Evolutionary conservation across 1,284 basidiomycete species (phyloP), one percentile per base, ranked within the genome.

Genomic region (Cryptococcus depauperatus): DNA sequence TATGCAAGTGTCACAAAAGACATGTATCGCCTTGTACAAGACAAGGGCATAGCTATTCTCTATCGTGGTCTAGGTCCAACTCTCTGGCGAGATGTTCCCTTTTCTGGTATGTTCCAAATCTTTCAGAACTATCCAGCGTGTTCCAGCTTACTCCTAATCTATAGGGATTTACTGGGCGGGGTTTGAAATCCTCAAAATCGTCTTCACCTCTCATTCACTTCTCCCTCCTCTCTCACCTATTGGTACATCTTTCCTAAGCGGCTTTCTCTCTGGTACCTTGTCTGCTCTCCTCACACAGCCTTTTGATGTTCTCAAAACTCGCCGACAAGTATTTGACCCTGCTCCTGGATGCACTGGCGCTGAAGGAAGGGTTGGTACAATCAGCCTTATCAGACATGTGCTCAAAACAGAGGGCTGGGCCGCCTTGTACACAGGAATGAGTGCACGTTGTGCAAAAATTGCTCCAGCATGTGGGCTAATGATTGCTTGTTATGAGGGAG

Each of bases 31-130:
- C 69, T 87, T 14, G 81, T 83, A 8, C 75, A 74, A 37, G 62
- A 71, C 32, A 76, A 83, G 44, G 92, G 92, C 5, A 58, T 82
- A 6, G 62, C 73, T 16, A 83, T 81, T 38, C 76, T 97, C 19
- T 98, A 90, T 86, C 77, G 89, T 44, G 93, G 93, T 0, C 76
- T 98, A 4, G 84, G 84, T 0, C 80, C 92, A 3, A 96, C 91
- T 5, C 75, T 98, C 7, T 97, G 89, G 90, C 79, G 93, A 46
- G 93, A 98, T 58, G 93, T 98, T 1, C 93, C 93, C 0, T 98
- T 98, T 66, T 91, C 86, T 32, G 93, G 90, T 57, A 34, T 51
- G 59, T n/a, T n/a, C n/a, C n/a, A n/a, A n/a, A n/a, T 52, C 35
- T 41, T 11, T 28, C 33, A 21, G 37, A 30, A 43, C 13, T 21